Percentiles rank a stretch among this genome's conserved stretches.
These are phyloP conservation scores for Neoascochyta sp. DNA, from an alignment of 2,329 filamentous ascomycete genomes.

Conservation along the genomic window DNA sequence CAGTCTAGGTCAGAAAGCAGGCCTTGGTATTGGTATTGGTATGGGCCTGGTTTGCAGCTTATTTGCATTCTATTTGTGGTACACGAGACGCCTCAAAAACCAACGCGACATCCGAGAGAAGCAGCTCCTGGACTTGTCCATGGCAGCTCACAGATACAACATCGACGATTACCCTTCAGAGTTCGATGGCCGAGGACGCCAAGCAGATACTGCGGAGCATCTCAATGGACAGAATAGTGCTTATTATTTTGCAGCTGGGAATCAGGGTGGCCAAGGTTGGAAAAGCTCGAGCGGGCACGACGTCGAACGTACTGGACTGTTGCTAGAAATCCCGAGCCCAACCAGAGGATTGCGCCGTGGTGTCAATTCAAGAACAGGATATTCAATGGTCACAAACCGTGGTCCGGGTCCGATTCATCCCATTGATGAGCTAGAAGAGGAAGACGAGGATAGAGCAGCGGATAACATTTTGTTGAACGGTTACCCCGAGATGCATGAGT, in stretches of 20 bases:
- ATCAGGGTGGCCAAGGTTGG: conserved; percentile 31
- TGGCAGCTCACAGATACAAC: conserved; percentile 48
- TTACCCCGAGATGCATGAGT: conserved; percentile 26
- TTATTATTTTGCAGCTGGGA: conserved; percentile 25
- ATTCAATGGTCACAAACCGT: conserved; percentile 49
- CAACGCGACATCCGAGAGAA: conserved; percentile 50
- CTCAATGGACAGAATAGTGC: conserved; percentile 22
- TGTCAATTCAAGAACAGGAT: conserved; percentile 37
- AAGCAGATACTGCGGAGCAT: conserved; percentile 39
- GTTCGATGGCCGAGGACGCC: conserved; percentile 39
- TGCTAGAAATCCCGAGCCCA: conserved; percentile 48
- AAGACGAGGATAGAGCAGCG: conserved; percentile 15
- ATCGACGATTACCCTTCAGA: conserved; percentile 36
- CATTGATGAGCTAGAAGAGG: conserved; percentile 60
- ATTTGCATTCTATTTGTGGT: conserved; percentile 48
- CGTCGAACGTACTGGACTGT: conserved; percentile 46
- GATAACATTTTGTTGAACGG: conserved; percentile 14
- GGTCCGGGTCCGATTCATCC: conserved; percentile 57
- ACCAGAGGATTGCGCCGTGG: conserved; percentile 47
- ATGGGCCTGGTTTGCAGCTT: conserved; percentile 42
- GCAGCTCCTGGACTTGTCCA: conserved; percentile 52
- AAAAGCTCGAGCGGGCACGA: conserved; percentile 29
- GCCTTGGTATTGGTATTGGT: conserved; percentile 46
- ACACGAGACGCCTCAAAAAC: conserved; percentile 40
- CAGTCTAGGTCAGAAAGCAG: conserved; percentile 46